Evolutionary conservation across 2,329 filamentous ascomycete species (phyloP), one percentile per base, ranked within the genome.

Genomic region (Arthrobotrys musiformis): DNA sequence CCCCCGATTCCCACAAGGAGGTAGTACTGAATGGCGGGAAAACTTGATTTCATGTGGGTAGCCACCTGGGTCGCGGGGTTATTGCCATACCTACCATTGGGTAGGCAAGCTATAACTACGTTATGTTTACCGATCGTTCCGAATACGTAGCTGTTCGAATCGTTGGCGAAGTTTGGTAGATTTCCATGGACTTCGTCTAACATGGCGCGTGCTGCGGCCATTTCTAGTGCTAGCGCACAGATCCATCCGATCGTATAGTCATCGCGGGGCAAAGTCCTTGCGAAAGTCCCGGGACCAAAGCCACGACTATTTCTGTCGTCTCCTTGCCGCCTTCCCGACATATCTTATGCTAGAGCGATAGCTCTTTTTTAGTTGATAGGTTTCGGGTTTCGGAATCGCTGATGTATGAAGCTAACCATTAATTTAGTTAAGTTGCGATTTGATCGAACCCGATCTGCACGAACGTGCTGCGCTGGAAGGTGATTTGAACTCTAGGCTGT

Each of bases 1-100:
- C 70, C 70, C n/a, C 70, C 70, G 3, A 76, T 60, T 7, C 70
- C 70, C 6, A 76, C 64, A 63, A 76, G 63, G 26, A 76, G 22
- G 40, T 48, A 58, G 15, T 40, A 69, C 19, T 8, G 17, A 22
- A 76, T 56, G 4, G 54, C 56, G 4, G 54, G 63, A 24, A 76
- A 76, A 37, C 46, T 69, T 2, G n/a, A 35, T 11, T 24, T 7
- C 70, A 76, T 69, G 6, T 76, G 35, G 19, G 17, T 58, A 19
- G 44, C 64, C 5, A 50, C 40, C 30, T 40, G 11, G 11, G 54
- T 37, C 2, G 61, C 48, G 7, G 64, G 54, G 11, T 37, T 64
- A 1, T 30, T 48, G 3, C 62, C 61, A 33, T 67, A 67, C 4
- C 13, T 33, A 1, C 50, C 40, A 3, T 1, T 24, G 5, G 63